These are phyloP conservation scores for Arachis hypogaea DNA, from an alignment of 306 rosid genomes.

Conservation along the genomic window DNA sequence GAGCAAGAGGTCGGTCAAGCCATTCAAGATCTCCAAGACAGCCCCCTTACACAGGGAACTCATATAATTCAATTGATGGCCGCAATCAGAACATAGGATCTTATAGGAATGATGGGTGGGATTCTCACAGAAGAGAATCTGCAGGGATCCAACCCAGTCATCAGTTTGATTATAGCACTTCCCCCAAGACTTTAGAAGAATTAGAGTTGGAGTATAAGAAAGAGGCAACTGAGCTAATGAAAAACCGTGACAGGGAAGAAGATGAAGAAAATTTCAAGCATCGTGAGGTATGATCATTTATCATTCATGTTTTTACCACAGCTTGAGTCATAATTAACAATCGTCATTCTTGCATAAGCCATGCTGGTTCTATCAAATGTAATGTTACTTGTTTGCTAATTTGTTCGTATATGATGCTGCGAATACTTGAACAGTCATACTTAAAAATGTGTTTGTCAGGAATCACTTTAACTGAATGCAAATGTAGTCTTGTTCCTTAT, in stretches of 20 bases:
- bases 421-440: neutral
- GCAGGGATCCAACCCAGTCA: slow-evolving; percentile 60
- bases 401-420: neutral
- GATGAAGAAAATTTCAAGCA: slow-evolving; percentile 92
- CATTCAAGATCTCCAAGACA: slow-evolving; percentile 88
- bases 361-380: neutral
- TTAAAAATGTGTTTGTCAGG: neutral
- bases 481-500: neutral
- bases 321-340: slow-evolving; percentile 29
- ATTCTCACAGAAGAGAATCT: slow-evolving; percentile 75
- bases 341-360: slow-evolving; percentile 17
- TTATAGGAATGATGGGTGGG: slow-evolving; percentile 79
- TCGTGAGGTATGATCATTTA: slow-evolving; percentile 75
- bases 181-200: slow-evolving; percentile 77
- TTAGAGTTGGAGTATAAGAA: slow-evolving; percentile 81
- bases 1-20: slow-evolving; percentile 87
- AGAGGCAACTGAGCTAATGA: slow-evolving; percentile 77
- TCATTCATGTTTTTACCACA: slow-evolving; percentile 16
- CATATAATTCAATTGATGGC: slow-evolving; percentile 70
- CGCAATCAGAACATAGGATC: slow-evolving; percentile 64
- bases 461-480: slow-evolving; percentile 17
- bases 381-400: neutral
- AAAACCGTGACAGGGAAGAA: slow-evolving; percentile 85
- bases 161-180: slow-evolving; percentile 64
- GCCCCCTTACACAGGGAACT: slow-evolving; percentile 66